These are phyloP conservation scores for Camillea tinctor DNA, from an alignment of 2,329 filamentous ascomycete genomes.

Conservation along the genomic window DNA sequence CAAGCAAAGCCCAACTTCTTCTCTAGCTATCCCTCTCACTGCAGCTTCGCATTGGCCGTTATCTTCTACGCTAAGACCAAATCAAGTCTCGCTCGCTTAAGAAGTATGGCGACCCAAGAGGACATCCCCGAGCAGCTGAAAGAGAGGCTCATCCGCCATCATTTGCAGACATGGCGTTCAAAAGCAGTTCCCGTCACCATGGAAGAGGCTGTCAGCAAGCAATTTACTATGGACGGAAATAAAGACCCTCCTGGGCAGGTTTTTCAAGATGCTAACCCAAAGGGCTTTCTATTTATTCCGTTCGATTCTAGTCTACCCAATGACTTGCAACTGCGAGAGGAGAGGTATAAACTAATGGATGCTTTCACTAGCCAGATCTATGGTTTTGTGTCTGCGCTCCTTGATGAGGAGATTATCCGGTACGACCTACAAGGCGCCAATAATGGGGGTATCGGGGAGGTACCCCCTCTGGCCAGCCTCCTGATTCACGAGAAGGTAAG, in stretches of 20 bases:
- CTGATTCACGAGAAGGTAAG: conserved; percentile 18
- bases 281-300: not conserved
- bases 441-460: not conserved
- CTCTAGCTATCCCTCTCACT: not conserved
- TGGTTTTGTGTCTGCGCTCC: not conserved
- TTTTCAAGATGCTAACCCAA: not conserved
- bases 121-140: conserved; percentile 3
- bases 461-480: conserved; percentile 2
- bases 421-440: not conserved
- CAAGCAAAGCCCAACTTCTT: not conserved
- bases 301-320: not conserved
- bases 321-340: not conserved
- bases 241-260: not conserved
- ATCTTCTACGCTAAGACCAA: not conserved
- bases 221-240: not conserved
- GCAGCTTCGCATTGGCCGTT: not conserved
- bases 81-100: not conserved
- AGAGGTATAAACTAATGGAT: not conserved
- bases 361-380: not conserved
- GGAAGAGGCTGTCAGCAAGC: not conserved
- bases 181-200: not conserved
- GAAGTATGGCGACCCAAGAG: conserved; percentile 4
- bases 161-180: not conserved
- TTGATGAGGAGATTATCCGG: not conserved
- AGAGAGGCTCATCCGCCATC: conserved; percentile 9